Evolutionary conservation across 2,329 filamentous ascomycete species (phyloP), one percentile per base, ranked within the genome.

Genomic region (Apiospora hydei): DNA sequence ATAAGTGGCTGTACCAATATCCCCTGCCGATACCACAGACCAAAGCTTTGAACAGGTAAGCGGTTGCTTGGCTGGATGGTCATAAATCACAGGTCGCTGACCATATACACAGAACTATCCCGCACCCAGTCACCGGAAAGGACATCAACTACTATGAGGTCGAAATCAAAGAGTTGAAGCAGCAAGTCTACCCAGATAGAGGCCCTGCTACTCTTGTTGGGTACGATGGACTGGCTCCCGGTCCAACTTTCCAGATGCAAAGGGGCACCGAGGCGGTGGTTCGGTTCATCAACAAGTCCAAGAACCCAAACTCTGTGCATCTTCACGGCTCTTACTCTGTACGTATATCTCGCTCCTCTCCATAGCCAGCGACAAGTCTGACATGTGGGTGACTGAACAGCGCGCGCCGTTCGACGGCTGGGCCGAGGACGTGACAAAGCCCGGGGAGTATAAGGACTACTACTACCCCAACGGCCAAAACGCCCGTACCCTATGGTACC

Each of bases 401-500:
- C 81, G 84, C 10, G 81, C 85, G 14, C 84, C 84, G 8, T 87
- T 84, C 69, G 86, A 88, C 74, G 87, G 87, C 0, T 89, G 87
- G 87, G 88, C 88, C 3, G 84, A 85, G 67, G 88, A 90, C 72
- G 80, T 83, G n/a, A 86, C 86, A 0, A 66, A 80, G 1, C 83
- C 85, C 0, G 87, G 88, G 0, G 80, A 90, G 75, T 89, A 86
- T 79, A 90, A 91, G 77, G 89, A 78, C 69, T 78, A 91, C 77
- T 91, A 90, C 77, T 91, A 89, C 74, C 88, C 88, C 14, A 90
- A 90, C 77, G 80, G 78, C 21, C 85, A 90, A 76, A 83, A 82
- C 53, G 87, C 84, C 2, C 83, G 88, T 53, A 83, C 87, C 0
- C 82, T 90, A 47, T 91, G 88, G 88, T 90, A 90, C 75, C 88